Conservation (phyloP, 371 early-diverging fungal genomes). For the Mucor ambiguus region DNA sequence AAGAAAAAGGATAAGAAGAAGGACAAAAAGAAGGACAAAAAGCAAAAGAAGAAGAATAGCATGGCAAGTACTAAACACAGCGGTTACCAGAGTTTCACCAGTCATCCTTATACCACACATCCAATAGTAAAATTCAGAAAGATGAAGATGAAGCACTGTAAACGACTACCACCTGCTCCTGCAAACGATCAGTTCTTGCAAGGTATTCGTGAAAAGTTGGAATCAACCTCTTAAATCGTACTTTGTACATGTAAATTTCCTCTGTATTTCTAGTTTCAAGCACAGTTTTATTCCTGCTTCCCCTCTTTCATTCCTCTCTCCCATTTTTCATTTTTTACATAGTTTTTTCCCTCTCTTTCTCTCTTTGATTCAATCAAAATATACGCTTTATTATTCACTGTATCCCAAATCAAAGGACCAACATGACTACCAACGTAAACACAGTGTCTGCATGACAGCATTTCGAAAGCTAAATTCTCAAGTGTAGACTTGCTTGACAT, state of each 20-base stretch:
- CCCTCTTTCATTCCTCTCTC: neutral
- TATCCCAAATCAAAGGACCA: neutral
- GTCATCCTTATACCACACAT: slow-evolving; percentile 29
- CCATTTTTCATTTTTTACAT: neutral
- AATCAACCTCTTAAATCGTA: neutral
- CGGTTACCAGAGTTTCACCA: slow-evolving; percentile 14
- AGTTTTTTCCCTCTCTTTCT: slow-evolving; percentile 4
- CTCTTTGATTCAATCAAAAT: neutral
- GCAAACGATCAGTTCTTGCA: slow-evolving; percentile 27
- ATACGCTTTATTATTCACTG: neutral
- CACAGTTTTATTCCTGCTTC: neutral
- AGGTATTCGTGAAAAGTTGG: slow-evolving; percentile 23
- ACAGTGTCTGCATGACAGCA: neutral
- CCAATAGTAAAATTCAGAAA: slow-evolving; percentile 30
- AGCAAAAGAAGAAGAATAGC: slow-evolving; percentile 13
- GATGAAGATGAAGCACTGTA: slow-evolving; percentile 22
- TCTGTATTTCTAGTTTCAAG: neutral
- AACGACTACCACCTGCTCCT: slow-evolving; percentile 26
- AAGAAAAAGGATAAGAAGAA: slow-evolving; percentile 21
- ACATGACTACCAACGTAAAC: slow-evolving; percentile 3
- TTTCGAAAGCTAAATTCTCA: neutral
- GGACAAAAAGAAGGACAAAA: slow-evolving; percentile 18
- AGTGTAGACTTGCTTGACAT: slow-evolving; percentile 1
- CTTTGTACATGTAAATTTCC: neutral
- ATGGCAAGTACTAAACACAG: slow-evolving; percentile 20